These are phyloP conservation scores for Phytopythium boreale DNA, from an alignment of 352 stramenopile genomes.

Conservation along the genomic window DNA sequence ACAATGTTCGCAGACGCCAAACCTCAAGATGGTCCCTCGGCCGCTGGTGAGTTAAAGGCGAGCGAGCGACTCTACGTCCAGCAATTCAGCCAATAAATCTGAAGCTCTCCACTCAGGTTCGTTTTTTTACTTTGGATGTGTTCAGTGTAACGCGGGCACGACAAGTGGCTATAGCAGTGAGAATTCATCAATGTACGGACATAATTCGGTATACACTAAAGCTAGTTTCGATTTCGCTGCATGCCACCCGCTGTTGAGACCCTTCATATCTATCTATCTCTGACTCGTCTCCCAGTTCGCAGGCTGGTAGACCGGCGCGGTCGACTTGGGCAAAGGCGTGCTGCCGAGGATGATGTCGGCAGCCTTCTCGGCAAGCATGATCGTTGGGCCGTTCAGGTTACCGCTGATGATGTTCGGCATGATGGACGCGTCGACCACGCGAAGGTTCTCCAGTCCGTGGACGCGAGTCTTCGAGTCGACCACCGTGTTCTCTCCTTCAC, in stretches of 20 bases:
- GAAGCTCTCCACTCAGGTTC: too few species aligned
- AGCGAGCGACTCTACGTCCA: too few species aligned
- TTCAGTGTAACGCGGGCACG: too few species aligned
- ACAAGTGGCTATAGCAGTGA: too few species aligned
- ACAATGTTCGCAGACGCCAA: too few species aligned
- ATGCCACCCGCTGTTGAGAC: not conserved
- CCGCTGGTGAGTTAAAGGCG: too few species aligned
- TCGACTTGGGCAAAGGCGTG: slow-evolving; percentile 65
- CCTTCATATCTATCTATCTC: slow-evolving; percentile 25
- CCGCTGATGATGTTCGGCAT: slow-evolving; percentile 94
- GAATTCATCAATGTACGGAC: too few species aligned
- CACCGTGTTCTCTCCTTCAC: slow-evolving; percentile 76
- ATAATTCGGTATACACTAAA: too few species aligned
- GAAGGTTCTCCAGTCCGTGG: slow-evolving; percentile 83
- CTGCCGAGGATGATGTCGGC: slow-evolving; percentile 90
- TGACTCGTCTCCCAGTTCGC: slow-evolving; percentile 74
- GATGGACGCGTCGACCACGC: slow-evolving; percentile 91
- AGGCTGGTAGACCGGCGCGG: slow-evolving; percentile 63
- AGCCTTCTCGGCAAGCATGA: slow-evolving; percentile 93
- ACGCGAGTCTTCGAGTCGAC: slow-evolving; percentile 88
- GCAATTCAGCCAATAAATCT: too few species aligned
- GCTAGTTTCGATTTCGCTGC: too few species aligned
- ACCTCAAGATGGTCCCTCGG: too few species aligned
- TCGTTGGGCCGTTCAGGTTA: slow-evolving; percentile 93
- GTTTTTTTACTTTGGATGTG: too few species aligned